Evolutionary conservation across 371 early-diverging fungal genomes (phyloP).

Genomic region (Haplosporangium sp.): DNA sequence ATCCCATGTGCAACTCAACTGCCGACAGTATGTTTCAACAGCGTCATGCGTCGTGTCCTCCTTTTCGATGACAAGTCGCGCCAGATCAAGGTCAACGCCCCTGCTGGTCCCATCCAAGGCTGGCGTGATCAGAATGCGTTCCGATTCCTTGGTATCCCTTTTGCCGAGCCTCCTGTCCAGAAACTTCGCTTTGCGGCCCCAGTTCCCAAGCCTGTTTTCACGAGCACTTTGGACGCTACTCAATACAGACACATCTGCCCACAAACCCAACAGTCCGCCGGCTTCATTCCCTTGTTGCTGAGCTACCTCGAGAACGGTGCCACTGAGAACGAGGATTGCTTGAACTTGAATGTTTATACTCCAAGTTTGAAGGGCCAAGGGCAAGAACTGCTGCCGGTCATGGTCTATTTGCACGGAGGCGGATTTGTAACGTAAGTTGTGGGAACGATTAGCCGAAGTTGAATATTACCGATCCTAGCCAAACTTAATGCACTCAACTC

Average conservation of each 20-base stretch:
- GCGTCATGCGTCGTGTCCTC: conserved; percentile 45
- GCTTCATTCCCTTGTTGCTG: conserved; percentile 24
- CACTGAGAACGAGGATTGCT: conserved; percentile 80
- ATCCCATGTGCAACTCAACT: conserved; percentile 39
- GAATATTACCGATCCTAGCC: no score
- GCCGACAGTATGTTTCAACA: conserved; percentile 47
- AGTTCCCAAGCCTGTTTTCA: conserved; percentile 71
- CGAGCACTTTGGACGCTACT: conserved; percentile 42
- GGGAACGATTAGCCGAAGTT: no score
- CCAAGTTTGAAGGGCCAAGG: conserved; percentile 59
- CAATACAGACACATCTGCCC: conserved; percentile 32
- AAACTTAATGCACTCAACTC: neutral
- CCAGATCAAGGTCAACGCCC: conserved; percentile 39
- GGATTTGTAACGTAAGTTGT: conserved; percentile 34
- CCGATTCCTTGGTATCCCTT: conserved; percentile 49
- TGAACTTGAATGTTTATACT: conserved; percentile 81
- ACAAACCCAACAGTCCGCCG: conserved; percentile 26
- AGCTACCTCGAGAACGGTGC: conserved; percentile 56
- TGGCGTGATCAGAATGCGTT: conserved; percentile 30
- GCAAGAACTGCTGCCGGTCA: conserved; percentile 17
- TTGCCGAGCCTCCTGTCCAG: conserved; percentile 54
- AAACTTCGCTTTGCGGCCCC: conserved; percentile 48
- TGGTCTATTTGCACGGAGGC: conserved; percentile 39
- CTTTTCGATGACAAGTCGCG: conserved; percentile 43
- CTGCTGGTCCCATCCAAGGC: conserved; percentile 30